phyloP scores from a whole-genome alignment of 164 flowering plant genomes.

The Vitis cinerea region DNA sequence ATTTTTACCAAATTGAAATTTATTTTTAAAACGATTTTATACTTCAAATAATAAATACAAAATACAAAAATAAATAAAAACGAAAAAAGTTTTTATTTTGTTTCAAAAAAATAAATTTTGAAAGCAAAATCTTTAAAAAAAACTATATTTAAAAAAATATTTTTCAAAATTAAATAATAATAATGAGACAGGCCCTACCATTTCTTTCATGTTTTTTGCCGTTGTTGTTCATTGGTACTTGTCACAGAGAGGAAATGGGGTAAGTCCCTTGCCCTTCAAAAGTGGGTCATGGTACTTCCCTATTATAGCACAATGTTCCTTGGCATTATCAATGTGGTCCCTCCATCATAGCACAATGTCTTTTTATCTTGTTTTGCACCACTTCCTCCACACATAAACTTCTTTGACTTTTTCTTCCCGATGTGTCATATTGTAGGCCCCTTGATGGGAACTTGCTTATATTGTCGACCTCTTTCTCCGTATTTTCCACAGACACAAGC shows the following conservation, averaged over 20 bases:
- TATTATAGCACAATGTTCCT: slow-evolving; percentile 10
- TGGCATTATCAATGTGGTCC: slow-evolving; percentile 24
- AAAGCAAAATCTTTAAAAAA: too few species aligned
- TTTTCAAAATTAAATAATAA: too few species aligned
- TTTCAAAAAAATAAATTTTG: too few species aligned
- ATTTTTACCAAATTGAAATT: too few species aligned
- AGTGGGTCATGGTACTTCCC: slow-evolving; percentile 17
- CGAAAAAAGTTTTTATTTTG: too few species aligned
- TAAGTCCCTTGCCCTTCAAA: not conserved
- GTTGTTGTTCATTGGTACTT: slow-evolving; percentile 15
- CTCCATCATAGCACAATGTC: not conserved
- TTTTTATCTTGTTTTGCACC: slow-evolving; percentile 18
- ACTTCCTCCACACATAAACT: slow-evolving; percentile 19
- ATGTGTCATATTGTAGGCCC: slow-evolving; percentile 7
- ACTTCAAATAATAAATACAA: too few species aligned
- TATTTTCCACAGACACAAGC: not conserved
- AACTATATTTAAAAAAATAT: too few species aligned
- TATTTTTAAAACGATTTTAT: too few species aligned
- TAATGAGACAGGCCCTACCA: not conserved
- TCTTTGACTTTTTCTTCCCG: slow-evolving; percentile 11
- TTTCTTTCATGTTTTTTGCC: slow-evolving; percentile 1
- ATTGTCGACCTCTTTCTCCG: not conserved
- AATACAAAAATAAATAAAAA: too few species aligned
- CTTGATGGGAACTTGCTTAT: slow-evolving; percentile 13
- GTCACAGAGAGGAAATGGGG: slow-evolving; percentile 5